Conservation (phyloP, 2,329 filamentous ascomycete genomes). For the Ceratocystis diversiconidia region DNA sequence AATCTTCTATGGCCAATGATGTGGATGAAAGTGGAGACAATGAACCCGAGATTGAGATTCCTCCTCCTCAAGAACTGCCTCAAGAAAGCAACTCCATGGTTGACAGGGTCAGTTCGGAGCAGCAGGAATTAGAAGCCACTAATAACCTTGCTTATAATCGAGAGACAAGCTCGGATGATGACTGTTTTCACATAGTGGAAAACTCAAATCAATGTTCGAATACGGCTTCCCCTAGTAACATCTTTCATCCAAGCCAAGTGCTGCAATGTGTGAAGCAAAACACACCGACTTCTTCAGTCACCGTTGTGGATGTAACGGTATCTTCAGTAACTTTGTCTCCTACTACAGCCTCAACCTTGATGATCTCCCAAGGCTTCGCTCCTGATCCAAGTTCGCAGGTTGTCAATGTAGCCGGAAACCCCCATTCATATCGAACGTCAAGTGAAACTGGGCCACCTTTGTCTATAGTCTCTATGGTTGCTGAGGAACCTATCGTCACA, state of each 20-base stretch:
- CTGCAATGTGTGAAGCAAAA: neutral
- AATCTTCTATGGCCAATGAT: conserved; percentile 9
- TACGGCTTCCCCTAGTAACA: neutral
- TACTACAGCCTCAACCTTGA: neutral
- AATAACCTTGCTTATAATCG: too few species aligned
- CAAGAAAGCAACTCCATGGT: neutral
- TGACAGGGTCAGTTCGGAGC: too few species aligned
- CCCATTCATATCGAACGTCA: neutral
- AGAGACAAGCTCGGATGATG: too few species aligned
- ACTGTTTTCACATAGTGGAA: neutral
- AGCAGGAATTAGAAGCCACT: too few species aligned
- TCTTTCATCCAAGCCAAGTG: neutral
- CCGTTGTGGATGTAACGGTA: neutral
- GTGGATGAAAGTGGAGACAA: neutral
- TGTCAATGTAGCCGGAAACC: neutral
- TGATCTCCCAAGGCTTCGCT: neutral
- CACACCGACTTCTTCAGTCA: neutral
- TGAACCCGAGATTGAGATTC: neutral
- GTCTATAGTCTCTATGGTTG: neutral
- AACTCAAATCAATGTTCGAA: neutral
- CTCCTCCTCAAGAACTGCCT: neutral
- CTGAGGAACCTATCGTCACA: neutral
- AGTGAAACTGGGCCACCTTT: neutral
- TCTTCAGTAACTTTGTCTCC: neutral
- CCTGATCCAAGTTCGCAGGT: too few species aligned